Evolutionary conservation across 176 grass and related monocot species (phyloP).

Genomic region (Chloris gayana): DNA sequence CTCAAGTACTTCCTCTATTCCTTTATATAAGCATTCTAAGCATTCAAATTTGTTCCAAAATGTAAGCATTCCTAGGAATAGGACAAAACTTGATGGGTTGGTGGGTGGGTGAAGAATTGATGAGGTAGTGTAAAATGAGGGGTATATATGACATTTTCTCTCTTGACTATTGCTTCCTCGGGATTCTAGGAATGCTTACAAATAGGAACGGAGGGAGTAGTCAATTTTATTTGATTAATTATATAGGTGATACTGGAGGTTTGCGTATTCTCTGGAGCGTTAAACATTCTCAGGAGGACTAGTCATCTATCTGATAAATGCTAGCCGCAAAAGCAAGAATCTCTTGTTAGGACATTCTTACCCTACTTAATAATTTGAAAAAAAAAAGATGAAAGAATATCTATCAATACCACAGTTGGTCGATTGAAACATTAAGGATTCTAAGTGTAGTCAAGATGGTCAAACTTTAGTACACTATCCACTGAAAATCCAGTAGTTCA

Average conservation of each 20-base stretch:
- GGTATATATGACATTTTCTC: too few relatives aligned
- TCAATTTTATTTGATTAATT: not conserved
- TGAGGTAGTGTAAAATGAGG: too few relatives aligned
- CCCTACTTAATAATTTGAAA: not conserved
- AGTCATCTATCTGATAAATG: not conserved
- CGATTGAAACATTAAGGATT: not conserved
- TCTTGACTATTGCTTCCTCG: too few relatives aligned
- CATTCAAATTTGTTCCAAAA: too few relatives aligned
- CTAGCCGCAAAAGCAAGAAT: not conserved
- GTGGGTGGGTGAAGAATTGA: too few relatives aligned
- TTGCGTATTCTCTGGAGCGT: not conserved
- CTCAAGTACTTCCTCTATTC: too few relatives aligned
- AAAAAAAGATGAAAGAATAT: not conserved
- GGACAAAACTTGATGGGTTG: too few relatives aligned
- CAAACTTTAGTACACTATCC: not conserved
- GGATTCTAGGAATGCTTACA: too few relatives aligned
- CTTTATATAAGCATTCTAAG: too few relatives aligned
- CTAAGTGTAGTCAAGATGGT: constrained; percentile 12
- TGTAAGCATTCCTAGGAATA: too few relatives aligned
- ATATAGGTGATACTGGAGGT: not conserved
- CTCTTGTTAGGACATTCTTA: not conserved
- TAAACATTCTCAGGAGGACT: not conserved
- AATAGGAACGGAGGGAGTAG: too few relatives aligned
- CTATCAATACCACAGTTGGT: not conserved
- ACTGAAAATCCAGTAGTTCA: not conserved